Evolutionary conservation across 2,329 filamentous ascomycete genomes (phyloP).

Genomic region (Ophiostoma perfectum): DNA sequence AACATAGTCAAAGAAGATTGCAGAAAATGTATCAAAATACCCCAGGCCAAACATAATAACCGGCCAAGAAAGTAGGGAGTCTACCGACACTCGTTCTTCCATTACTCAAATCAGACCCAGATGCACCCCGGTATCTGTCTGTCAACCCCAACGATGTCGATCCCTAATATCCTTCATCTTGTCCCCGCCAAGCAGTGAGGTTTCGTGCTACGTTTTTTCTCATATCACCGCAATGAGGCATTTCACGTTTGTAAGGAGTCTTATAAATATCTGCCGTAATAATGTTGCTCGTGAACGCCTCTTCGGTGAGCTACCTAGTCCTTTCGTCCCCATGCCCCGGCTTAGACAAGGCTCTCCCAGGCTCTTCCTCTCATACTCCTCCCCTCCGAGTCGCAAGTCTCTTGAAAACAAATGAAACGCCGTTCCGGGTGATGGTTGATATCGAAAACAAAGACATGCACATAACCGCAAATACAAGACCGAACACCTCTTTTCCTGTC

Average conservation of each 20-base stretch:
- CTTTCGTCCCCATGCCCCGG: background rate
- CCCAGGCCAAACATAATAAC: background rate
- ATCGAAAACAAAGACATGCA: constrained; percentile 17
- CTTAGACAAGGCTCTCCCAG: too few relatives aligned
- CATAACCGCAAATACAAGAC: constrained; percentile 11
- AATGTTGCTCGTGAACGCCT: constrained; percentile 1
- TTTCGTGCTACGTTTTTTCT: too few relatives aligned
- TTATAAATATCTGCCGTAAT: constrained; percentile 11
- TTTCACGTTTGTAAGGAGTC: background rate
- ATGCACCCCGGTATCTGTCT: too few relatives aligned
- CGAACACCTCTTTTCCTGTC: constrained; percentile 18
- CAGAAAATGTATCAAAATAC: background rate
- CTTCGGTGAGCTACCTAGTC: constrained; percentile 2
- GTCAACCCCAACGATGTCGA: background rate
- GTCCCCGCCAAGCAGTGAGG: too few relatives aligned
- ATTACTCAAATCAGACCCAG: background rate
- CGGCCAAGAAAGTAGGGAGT: background rate
- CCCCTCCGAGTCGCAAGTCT: background rate
- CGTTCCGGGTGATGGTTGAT: constrained; percentile 14
- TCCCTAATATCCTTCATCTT: background rate
- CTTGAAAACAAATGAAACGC: constrained; percentile 11
- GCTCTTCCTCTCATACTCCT: background rate
- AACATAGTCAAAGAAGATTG: background rate
- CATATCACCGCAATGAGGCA: too few relatives aligned
- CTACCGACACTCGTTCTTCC: background rate